These are phyloP conservation scores for Xylariaceae sp. DNA, from an alignment of 2,329 filamentous ascomycete species.

Conservation along the genomic window DNA sequence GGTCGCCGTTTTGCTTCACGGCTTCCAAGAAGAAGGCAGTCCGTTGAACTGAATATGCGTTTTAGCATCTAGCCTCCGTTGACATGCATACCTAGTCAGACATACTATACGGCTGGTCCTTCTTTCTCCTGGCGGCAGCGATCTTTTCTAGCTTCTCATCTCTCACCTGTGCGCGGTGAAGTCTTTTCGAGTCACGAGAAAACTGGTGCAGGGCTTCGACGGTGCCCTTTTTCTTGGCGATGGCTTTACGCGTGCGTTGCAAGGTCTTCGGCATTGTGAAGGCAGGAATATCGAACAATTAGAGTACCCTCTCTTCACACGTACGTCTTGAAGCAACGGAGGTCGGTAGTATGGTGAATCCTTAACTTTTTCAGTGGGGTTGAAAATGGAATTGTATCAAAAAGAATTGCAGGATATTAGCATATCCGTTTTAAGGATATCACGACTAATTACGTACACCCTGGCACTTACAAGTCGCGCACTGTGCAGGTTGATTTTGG, in stretches of 20 bases:
- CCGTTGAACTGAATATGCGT: slow-evolving; percentile 51
- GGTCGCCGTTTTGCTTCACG: slow-evolving; percentile 46
- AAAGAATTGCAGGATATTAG: background rate
- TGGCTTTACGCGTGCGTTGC: slow-evolving; percentile 81
- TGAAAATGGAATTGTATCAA: slow-evolving; percentile 10
- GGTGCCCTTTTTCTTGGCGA: slow-evolving; percentile 76
- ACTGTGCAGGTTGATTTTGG: no score
- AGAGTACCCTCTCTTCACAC: background rate
- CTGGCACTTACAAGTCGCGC: no score
- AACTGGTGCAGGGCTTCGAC: slow-evolving; percentile 77
- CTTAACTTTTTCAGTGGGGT: slow-evolving; percentile 13
- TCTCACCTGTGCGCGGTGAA: slow-evolving; percentile 72
- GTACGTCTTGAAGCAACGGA: background rate
- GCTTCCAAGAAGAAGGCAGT: slow-evolving; percentile 67
- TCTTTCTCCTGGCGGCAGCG: slow-evolving; percentile 62
- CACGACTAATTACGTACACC: no score
- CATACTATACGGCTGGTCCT: slow-evolving; percentile 68
- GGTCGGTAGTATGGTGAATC: background rate
- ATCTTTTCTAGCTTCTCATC: slow-evolving; percentile 78
- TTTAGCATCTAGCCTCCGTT: background rate
- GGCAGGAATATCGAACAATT: background rate
- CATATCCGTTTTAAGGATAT: background rate
- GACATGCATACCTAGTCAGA: background rate
- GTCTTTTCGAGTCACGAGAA: slow-evolving; percentile 76
- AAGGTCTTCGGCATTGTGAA: slow-evolving; percentile 66